Evolutionary conservation across 768 basidiomycete genomes (phyloP).

Genomic region (Mycena epipterygia): DNA sequence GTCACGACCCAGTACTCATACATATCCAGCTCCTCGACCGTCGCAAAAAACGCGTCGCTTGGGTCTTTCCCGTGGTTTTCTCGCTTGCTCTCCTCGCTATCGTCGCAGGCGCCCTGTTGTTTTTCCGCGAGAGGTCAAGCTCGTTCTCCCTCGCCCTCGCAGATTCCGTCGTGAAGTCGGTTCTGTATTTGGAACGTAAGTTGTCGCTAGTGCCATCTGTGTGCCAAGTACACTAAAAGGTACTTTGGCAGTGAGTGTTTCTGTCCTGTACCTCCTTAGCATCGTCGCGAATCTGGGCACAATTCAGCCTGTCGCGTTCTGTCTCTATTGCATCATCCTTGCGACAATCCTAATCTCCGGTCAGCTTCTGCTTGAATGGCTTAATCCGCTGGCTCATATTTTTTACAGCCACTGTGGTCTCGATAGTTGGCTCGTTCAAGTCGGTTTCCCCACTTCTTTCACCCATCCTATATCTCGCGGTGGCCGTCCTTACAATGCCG

Average conservation of each 20-base stretch:
- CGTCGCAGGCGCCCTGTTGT: slow-evolving; percentile 29
- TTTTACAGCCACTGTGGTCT: slow-evolving; percentile 33
- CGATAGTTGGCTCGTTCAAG: slow-evolving; percentile 33
- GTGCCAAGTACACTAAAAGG: slow-evolving; percentile 5
- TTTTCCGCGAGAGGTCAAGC: slow-evolving; percentile 13
- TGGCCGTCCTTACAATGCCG: slow-evolving; percentile 35
- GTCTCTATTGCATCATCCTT: slow-evolving; percentile 23
- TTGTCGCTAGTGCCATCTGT: not conserved
- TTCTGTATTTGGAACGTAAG: slow-evolving; percentile 33
- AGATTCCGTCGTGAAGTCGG: slow-evolving; percentile 27
- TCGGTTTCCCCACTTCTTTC: slow-evolving; percentile 30
- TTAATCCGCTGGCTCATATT: not conserved
- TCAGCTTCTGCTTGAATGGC: not conserved
- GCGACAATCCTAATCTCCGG: slow-evolving; percentile 33
- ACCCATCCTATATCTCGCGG: slow-evolving; percentile 32
- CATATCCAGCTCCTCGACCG: slow-evolving; percentile 30
- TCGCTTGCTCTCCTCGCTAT: slow-evolving; percentile 36
- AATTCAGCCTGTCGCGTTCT: slow-evolving; percentile 23
- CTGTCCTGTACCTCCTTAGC: slow-evolving; percentile 31
- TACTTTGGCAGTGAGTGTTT: slow-evolving; percentile 26
- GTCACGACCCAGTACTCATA: slow-evolving; percentile 20
- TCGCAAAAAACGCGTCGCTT: slow-evolving; percentile 25
- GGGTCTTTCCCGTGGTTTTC: slow-evolving; percentile 32
- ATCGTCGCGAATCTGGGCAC: slow-evolving; percentile 14
- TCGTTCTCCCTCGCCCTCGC: slow-evolving; percentile 23